Percentiles rank a stretch among this genome's conserved stretches.
These are phyloP conservation scores for Camellia japonica DNA, from an alignment of 148 eudicot genomes.

Conservation along the genomic window DNA sequence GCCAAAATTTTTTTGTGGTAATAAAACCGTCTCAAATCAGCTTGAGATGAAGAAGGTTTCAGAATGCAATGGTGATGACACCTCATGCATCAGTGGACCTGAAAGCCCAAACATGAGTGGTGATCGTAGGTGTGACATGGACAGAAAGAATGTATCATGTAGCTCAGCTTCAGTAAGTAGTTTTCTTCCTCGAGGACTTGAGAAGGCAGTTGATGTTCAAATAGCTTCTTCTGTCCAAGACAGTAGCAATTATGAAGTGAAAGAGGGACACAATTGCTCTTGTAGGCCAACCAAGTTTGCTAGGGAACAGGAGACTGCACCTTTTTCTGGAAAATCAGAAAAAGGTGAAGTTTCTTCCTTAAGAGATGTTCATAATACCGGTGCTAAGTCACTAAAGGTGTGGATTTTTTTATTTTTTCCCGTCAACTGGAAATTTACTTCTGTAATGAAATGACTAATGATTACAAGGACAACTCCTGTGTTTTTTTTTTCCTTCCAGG, in stretches of 20 bases:
- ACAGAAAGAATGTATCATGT: slow-evolving; percentile 25
- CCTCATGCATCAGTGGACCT: slow-evolving; percentile 31
- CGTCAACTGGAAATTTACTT: background rate
- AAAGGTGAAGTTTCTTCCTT: slow-evolving; percentile 27
- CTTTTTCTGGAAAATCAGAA: slow-evolving; percentile 22
- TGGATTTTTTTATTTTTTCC: background rate
- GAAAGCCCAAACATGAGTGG: slow-evolving; percentile 16
- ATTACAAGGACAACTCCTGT: background rate
- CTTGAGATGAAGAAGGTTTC: slow-evolving; percentile 2
- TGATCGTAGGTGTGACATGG: slow-evolving; percentile 17
- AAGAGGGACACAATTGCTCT: slow-evolving; percentile 12
- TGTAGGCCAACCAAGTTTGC: slow-evolving; percentile 1
- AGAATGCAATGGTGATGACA: slow-evolving; percentile 28
- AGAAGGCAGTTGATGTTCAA: slow-evolving; percentile 23
- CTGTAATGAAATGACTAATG: background rate
- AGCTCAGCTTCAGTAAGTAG: slow-evolving; percentile 30
- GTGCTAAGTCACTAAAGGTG: slow-evolving; percentile 24
- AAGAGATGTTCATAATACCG: slow-evolving; percentile 14
- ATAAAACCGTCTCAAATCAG: background rate
- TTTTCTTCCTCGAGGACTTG: slow-evolving; percentile 16
- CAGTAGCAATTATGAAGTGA: slow-evolving; percentile 9
- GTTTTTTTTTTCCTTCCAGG: slow-evolving; percentile 15
- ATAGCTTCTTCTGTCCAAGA: slow-evolving; percentile 8
- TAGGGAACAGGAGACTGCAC: slow-evolving; percentile 17
- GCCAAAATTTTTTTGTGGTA: background rate